A percentile compares a stretch with the other conserved stretches of the same genome.
Evolutionary conservation across 441 rosid species (phyloP).

Genomic region (Populus tomentosa): DNA sequence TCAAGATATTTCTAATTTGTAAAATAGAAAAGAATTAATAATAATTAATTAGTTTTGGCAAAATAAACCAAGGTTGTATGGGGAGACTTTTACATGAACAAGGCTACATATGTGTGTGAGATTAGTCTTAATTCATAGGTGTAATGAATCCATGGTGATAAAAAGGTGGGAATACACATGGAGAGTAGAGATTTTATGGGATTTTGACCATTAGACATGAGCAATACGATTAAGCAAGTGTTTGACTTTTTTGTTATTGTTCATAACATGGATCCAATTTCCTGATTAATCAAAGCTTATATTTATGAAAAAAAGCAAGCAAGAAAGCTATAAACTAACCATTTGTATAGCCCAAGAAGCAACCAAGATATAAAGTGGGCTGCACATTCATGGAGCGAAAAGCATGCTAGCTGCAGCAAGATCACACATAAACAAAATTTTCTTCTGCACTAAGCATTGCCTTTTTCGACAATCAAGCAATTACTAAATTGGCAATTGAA

Average conservation of each 20-base stretch:
- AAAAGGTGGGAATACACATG: background rate
- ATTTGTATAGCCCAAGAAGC: background rate
- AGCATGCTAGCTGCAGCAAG: background rate
- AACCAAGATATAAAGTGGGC: background rate
- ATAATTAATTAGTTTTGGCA: background rate
- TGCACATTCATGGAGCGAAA: background rate
- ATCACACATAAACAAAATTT: background rate
- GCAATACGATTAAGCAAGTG: background rate
- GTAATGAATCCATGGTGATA: too few relatives aligned
- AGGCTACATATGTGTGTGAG: too few relatives aligned
- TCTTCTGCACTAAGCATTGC: conserved; percentile 25
- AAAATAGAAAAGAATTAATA: background rate
- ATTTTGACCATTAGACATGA: background rate
- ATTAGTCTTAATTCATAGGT: too few relatives aligned
- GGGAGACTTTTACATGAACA: background rate
- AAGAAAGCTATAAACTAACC: background rate
- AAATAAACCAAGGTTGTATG: background rate
- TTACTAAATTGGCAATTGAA: background rate
- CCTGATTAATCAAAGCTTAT: background rate
- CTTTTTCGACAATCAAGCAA: background rate
- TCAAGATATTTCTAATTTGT: background rate
- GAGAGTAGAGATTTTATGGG: background rate
- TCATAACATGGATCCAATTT: background rate
- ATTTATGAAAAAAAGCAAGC: background rate
- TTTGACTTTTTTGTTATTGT: too few relatives aligned